Evolutionary conservation across 495 filamentous ascomycete genomes (phyloP), one percentile per base, ranked within the genome.

Genomic region (Penicillium dipodomyicola): DNA sequence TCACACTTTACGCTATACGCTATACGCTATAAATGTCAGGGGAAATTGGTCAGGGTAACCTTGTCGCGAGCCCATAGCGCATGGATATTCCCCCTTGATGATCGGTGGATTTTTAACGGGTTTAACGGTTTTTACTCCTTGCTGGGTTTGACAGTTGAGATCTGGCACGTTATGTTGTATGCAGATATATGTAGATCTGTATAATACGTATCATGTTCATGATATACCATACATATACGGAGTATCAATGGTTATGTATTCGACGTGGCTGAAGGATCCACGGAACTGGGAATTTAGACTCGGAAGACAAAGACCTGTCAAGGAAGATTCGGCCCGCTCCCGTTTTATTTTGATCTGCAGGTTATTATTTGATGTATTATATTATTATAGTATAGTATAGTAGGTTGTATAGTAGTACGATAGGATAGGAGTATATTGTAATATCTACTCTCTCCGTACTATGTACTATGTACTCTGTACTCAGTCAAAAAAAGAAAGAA

Each of bases 271-370:
- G 17, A 37, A 9, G 17, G 25, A 41, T 52, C 49, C 49, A 42
- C 37, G 10, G 15, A 5, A 2, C 27, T 53, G 29, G 51, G 35
- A 50, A 25, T 19, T 54, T 54, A 54, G 42, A 6, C 42, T 54
- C 41, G 39, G 22, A 56, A 29, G 19, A 56, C 30, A 56, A 57
- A 65, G 57, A 54, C 52, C 53, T 63, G 62, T 60, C 62, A 67
- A 32, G 63, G 62, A 64, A 52, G 61, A 64, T 60, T 68, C 66
- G 66, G 66, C 50, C 66, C 66, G 66, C 59, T 68, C 66, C 66
- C 64, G 64, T 44, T 10, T 45, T 23, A 23, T 35, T 35, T 5
- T 15, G 50, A 43, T 52, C 50, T 52, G 17, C 50, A 32, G 30
- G 10, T 30, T 10, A 49, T 44, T 43, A 43, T 14, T 23, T 42